Evolutionary conservation across 2,329 filamentous ascomycete species (phyloP), one percentile per base, ranked within the genome.

Genomic region (Alternaria sp.): DNA sequence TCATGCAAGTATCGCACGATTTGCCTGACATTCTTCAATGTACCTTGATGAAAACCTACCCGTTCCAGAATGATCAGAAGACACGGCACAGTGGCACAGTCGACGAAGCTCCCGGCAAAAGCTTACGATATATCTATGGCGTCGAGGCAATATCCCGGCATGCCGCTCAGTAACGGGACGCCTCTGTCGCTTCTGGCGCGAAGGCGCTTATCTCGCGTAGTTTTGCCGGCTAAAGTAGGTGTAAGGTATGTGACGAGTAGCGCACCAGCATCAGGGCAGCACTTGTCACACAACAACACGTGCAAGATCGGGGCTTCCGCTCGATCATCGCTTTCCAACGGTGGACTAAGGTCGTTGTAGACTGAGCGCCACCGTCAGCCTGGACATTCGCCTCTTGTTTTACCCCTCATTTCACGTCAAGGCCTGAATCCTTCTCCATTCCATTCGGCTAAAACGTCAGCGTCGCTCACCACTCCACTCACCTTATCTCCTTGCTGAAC

Each of bases 1-100:
- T 49, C 47, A 61, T 54, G 56, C 58, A 62, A 54, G 51, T 32
- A 62, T 62, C 25, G 50, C 56, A 59, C 36, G 43, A 59, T 62
- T n/a, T 55, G 28, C 21, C 28, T n/a, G 43, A 32, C 23, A 40
- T 49, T 49, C 17, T 43, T 30, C 28, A 25, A 30, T 13, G 43
- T 43, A n/a, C 19, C 25, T 36, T 40, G 40, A 40, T 52, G 15
- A n/a, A 17, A 17, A 19, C 30, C 26, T 36, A 36, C 56, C 52
- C 32, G 19, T 59, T 59, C 25, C 13, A 54, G 40, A 21, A 19
- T 17, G 19, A 26, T 59, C 43, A 62, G 43, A 26, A 44, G 60
- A 62, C 23, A 25, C 30, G n/a, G 32, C 30, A 23, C 45, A 40
- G 17, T 9, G 23, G 32, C 40, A 28, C 50, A 55, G 28, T 23